phyloP scores from a whole-genome alignment of 257 asterid species.

The Nicotiana noctiflora region DNA sequence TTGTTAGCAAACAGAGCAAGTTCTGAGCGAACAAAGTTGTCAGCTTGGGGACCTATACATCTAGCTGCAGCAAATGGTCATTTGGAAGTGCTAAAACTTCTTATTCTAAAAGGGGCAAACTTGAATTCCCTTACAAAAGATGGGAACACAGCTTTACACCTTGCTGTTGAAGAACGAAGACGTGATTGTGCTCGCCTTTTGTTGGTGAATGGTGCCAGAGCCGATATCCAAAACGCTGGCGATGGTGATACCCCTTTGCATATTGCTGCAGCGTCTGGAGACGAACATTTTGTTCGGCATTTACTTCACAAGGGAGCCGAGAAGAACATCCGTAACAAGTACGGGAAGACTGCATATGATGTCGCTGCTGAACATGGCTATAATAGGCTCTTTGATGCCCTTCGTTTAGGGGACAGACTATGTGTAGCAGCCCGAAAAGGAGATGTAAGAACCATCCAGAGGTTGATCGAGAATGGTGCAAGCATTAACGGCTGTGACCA shows the following conservation, averaged over 20 bases:
- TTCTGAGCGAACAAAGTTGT: conserved; percentile 39
- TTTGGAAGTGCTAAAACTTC: conserved; percentile 48
- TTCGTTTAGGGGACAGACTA: conserved; percentile 51
- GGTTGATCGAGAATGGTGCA: conserved; percentile 61
- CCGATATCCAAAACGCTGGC: conserved; percentile 22
- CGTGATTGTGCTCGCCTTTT: conserved; percentile 52
- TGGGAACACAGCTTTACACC: conserved; percentile 54
- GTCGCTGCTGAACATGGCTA: conserved; percentile 75
- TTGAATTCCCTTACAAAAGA: conserved; percentile 50
- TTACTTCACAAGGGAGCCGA: conserved; percentile 63
- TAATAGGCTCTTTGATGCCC: conserved; percentile 47
- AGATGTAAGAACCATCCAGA: conserved; percentile 46
- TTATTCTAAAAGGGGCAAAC: conserved; percentile 50
- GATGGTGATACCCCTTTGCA: conserved; percentile 69
- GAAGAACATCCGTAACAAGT: conserved; percentile 47
- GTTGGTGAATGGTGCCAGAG: conserved; percentile 35
- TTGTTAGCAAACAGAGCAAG: conserved; percentile 47
- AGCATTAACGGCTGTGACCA: conserved; percentile 59
- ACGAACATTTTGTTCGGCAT: conserved; percentile 57
- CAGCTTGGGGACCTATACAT: conserved; percentile 63
- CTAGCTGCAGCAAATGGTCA: conserved; percentile 58
- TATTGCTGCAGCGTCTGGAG: conserved; percentile 44
- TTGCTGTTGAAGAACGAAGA: conserved; percentile 59
- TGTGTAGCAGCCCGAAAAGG: conserved; percentile 64
- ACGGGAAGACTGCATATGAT: conserved; percentile 57